Percentiles rank a stretch among this genome's conserved stretches.
Evolutionary conservation across 768 basidiomycete genomes (phyloP).

Genomic region (Phlebiopsis gigantea): DNA sequence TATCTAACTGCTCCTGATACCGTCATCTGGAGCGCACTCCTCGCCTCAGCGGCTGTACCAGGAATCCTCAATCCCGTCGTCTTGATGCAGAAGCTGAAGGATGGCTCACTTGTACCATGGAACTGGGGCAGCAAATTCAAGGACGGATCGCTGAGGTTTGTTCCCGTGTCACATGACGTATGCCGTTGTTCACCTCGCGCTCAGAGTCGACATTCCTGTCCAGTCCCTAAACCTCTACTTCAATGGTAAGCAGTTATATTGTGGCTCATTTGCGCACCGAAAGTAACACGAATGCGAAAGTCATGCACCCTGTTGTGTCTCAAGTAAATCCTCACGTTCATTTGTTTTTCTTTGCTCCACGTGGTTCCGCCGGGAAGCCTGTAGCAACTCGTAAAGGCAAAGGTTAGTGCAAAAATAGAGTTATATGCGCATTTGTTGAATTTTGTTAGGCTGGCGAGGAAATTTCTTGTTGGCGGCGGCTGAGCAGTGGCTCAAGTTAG

Average conservation of each 20-base stretch:
- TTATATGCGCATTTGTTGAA: background rate
- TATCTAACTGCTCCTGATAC: constrained; percentile 95
- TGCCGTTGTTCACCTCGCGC: background rate
- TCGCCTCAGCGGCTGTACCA: constrained; percentile 92
- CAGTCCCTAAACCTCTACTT: constrained; percentile 87
- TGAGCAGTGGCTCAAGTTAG: constrained; percentile 93
- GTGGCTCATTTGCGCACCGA: background rate
- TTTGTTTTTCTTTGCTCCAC: constrained; percentile 89
- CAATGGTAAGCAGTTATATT: constrained; percentile 61
- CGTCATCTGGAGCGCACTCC: constrained; percentile 71
- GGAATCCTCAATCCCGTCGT: constrained; percentile 95
- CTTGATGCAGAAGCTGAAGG: constrained; percentile 84
- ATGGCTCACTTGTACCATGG: constrained; percentile 82
- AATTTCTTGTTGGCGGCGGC: constrained; percentile 89
- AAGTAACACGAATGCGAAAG: constrained; percentile 38
- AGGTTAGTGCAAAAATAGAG: constrained; percentile 48
- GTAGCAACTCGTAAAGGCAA: constrained; percentile 93
- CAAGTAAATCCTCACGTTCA: constrained; percentile 94
- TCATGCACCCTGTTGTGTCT: constrained; percentile 89
- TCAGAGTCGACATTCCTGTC: constrained; percentile 87
- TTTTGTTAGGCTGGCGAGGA: constrained; percentile 77
- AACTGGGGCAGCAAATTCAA: constrained; percentile 94
- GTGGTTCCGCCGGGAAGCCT: constrained; percentile 86
- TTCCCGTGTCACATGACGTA: background rate
- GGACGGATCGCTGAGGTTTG: constrained; percentile 78